Evolutionary conservation across 2,329 filamentous ascomycete genomes (phyloP), one percentile per base, ranked within the genome.

Genomic region (Diplodia sapinea): DNA sequence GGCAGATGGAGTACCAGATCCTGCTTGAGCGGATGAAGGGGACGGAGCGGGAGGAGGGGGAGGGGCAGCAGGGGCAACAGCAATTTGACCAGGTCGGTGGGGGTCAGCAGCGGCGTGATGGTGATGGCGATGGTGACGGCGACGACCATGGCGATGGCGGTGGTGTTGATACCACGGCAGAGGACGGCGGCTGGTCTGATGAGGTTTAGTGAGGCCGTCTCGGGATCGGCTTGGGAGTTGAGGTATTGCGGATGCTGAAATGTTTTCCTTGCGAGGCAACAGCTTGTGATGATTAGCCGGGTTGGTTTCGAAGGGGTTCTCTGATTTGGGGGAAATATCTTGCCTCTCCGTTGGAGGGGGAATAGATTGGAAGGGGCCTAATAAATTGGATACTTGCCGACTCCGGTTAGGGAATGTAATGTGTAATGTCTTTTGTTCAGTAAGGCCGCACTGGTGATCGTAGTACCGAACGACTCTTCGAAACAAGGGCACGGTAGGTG

Each of bases 1-100:
- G 23, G 61, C 17, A 38, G 61, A 26, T 54, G 61, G 49, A 54
- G 12, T 64, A n/a, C 17, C 2, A 13, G 23, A 26, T 43, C 5
- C 20, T 15, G 50, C 23, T 52, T 6, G 62, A 43, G 62, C 47
- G 12, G 36, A 29, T 65, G 33, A 43, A 20, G 50, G 47, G 43
- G 38, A 13, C 4, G 57, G 5, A 15, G 36, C 23, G 6, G 40
- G 13, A n/a, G 40, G 3, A 29, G 36, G 13, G 6, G 2, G 23
- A 2, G 6, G 17, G 12, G 2, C 3, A 36, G 33, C 9, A 13
- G 23, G 4, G 13, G 4, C 26, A 11, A n/a, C 6, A 8, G 29
- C 15, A 20, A 4, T 23, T n/a, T 11, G 31, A 17, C 3, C 20
- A 9, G 8, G 20, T 17, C 5, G 49, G 4, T 51, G 4, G 8